A percentile compares a stretch with the other conserved stretches of the same genome.
These are phyloP conservation scores for Phanerochaete carnosa DNA, from an alignment of 768 basidiomycete genomes.

Conservation along the genomic window DNA sequence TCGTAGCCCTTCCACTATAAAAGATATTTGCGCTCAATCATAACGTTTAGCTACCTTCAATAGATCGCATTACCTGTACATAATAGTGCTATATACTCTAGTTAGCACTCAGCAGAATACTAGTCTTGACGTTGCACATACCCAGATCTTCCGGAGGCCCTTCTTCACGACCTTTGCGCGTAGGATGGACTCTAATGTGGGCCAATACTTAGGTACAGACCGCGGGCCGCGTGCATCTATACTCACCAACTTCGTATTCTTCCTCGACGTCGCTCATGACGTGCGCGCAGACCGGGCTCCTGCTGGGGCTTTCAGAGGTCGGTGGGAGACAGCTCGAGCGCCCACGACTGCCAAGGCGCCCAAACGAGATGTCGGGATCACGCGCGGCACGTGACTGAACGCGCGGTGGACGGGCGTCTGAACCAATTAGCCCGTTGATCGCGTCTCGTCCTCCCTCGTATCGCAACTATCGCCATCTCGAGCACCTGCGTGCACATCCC, in stretches of 20 bases:
- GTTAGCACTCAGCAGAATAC: background rate
- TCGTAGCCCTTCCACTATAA: conserved; percentile 11
- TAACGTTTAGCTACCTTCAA: no score
- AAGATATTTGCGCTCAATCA: background rate
- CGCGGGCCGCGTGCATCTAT: background rate
- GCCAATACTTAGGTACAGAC: background rate
- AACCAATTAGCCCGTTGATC: background rate
- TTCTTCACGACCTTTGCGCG: conserved; percentile 33
- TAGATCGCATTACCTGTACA: background rate
- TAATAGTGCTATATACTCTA: background rate
- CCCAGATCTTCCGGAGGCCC: conserved; percentile 21
- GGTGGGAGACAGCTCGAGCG: background rate
- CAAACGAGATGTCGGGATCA: background rate
- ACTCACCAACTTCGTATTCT: conserved; percentile 71
- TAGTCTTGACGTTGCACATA: conserved; percentile 4
- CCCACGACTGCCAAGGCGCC: background rate
- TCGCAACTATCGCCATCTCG: background rate
- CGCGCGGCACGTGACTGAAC: conserved; percentile 3
- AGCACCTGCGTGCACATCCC: background rate
- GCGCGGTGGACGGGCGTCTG: background rate
- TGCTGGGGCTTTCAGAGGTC: background rate
- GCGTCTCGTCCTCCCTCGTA: background rate
- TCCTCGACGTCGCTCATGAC: conserved; percentile 34
- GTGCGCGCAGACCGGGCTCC: conserved; percentile 9
- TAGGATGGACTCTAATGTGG: conserved; percentile 43